These are phyloP conservation scores for Saturnispora gosingensis DNA, from an alignment of 805 yeast species.

Conservation along the genomic window DNA sequence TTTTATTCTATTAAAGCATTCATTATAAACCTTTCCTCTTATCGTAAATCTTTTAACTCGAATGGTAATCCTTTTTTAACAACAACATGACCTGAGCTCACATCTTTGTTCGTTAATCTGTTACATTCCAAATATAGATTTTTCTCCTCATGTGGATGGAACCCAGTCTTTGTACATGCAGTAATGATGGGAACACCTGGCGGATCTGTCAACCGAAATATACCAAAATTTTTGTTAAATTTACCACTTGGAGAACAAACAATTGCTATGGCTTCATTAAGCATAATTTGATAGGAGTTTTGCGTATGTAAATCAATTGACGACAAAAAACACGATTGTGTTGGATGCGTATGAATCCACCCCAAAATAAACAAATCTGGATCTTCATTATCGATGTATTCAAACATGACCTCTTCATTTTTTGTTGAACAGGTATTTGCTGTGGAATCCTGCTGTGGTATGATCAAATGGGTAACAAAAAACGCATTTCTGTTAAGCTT, in stretches of 20 bases:
- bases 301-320: constrained; percentile 63
- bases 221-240: constrained; percentile 39
- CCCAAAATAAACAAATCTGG: constrained; percentile 47
- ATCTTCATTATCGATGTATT: constrained; percentile 44
- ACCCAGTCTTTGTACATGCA: constrained; percentile 39
- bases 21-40: not conserved
- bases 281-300: constrained; percentile 58
- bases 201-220: constrained; percentile 56
- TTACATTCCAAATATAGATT: constrained; percentile 42
- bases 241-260: constrained; percentile 49
- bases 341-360: constrained; percentile 71
- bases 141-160: constrained; percentile 53
- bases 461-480: constrained; percentile 49
- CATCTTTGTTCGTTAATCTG: constrained; percentile 22
- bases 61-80: constrained; percentile 38
- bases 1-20: not conserved
- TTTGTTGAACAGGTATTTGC: constrained; percentile 53
- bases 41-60: constrained; percentile 39
- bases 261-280: constrained; percentile 59
- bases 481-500: constrained; percentile 52
- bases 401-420: constrained; percentile 50
- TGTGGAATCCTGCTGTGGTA: constrained; percentile 57
- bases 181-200: constrained; percentile 51
- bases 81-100: constrained; percentile 39
- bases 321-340: constrained; percentile 61